Conservation (phyloP, 331 rosid species). For the Stylosanthes scabra region DNA sequence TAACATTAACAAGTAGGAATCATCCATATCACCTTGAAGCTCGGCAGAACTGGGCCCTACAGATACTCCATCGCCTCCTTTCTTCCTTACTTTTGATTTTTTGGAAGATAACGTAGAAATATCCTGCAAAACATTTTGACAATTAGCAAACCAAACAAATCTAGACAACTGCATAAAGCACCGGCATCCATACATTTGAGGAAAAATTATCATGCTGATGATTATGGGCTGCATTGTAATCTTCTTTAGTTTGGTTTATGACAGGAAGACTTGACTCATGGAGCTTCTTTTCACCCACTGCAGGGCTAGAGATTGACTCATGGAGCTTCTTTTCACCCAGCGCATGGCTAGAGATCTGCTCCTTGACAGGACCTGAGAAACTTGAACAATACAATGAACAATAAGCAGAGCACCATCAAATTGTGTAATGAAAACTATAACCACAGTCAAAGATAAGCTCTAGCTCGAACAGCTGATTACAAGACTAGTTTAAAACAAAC, state of each 20-base stretch:
- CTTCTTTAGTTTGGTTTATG: constrained; percentile 62
- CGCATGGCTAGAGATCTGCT: constrained; percentile 68
- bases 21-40: constrained; percentile 70
- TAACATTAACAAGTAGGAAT: constrained; percentile 28
- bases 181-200: constrained; percentile 54
- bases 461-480: constrained; percentile 5
- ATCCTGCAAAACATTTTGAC: constrained; percentile 64
- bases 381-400: constrained; percentile 97
- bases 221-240: constrained; percentile 51
- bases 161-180: constrained; percentile 34
- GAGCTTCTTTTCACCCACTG: constrained; percentile 67
- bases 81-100: constrained; percentile 82
- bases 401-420: constrained; percentile 73
- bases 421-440: constrained; percentile 34
- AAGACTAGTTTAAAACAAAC: constrained; percentile 11
- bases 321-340: constrained; percentile 67
- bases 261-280: constrained; percentile 53
- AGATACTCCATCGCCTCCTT: constrained; percentile 57
- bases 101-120: constrained; percentile 64
- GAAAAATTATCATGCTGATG: constrained; percentile 54
- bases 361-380: constrained; percentile 98
- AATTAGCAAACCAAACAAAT: constrained; percentile 48
- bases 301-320: constrained; percentile 67
- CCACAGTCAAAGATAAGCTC: constrained; percentile 25
- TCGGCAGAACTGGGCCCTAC: constrained; percentile 58